These are phyloP conservation scores for Alternaria ethzedia DNA, from an alignment of 2,329 filamentous ascomycete species.

Conservation along the genomic window DNA sequence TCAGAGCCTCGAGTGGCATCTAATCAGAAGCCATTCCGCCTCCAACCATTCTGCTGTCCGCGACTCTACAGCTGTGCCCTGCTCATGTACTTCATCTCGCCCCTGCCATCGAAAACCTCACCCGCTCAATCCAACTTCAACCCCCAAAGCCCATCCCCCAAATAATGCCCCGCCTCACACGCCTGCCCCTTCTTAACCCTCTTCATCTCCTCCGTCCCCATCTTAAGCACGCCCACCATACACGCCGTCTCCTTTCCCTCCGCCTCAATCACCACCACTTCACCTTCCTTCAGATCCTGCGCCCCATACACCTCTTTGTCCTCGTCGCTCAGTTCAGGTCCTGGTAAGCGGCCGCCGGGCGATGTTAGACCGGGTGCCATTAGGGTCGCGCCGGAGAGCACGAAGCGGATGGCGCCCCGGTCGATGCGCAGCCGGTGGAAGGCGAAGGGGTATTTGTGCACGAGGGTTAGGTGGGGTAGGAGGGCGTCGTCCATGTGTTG, in stretches of 20 bases:
- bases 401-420: conserved; percentile 94
- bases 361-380: conserved; percentile 96
- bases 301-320: conserved; percentile 54
- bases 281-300: conserved; percentile 78
- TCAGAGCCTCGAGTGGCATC: background rate
- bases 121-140: conserved; percentile 62
- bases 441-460: conserved; percentile 86
- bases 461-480: conserved; percentile 84
- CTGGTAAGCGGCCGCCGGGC: conserved; percentile 78
- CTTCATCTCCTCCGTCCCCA: conserved; percentile 90
- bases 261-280: conserved; percentile 85
- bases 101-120: background rate
- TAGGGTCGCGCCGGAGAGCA: conserved; percentile 88
- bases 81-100: background rate
- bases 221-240: conserved; percentile 82
- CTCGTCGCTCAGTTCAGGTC: conserved; percentile 47
- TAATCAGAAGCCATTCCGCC: too few species aligned
- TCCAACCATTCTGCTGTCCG: too few species aligned
- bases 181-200: conserved; percentile 92
- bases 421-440: conserved; percentile 91
- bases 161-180: conserved; percentile 90
- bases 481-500: conserved; percentile 80
- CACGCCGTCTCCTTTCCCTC: conserved; percentile 95
- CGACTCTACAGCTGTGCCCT: background rate
- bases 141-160: conserved; percentile 94